A percentile compares a stretch with the other conserved stretches of the same genome.
phyloP scores from a whole-genome alignment of 495 filamentous ascomycete species.

The Aspergillus ostianus region DNA sequence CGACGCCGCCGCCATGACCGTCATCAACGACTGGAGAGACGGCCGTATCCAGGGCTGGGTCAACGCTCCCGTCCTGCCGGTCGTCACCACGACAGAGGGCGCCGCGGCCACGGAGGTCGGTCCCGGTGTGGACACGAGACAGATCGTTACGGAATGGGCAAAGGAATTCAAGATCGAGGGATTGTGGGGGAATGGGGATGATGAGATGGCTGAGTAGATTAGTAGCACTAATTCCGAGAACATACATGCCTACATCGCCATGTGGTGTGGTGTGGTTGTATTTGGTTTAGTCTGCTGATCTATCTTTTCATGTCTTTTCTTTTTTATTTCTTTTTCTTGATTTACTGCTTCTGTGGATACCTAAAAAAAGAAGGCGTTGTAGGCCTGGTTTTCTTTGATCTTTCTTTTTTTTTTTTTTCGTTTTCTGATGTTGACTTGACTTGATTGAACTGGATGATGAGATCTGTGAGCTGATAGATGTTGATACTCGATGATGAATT shows the following conservation, averaged over 20 bases:
- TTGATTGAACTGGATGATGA: not conserved
- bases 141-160: conserved; percentile 91
- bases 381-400: not conserved
- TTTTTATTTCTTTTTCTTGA: not conserved
- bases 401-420: not conserved
- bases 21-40: conserved; percentile 94
- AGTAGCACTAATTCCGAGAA: not conserved
- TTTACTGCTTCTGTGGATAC: not conserved
- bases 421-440: not conserved
- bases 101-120: conserved; percentile 25
- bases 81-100: conserved; percentile 41
- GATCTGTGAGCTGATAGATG: too few relatives aligned
- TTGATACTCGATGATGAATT: not conserved
- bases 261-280: too few relatives aligned
- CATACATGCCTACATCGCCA: too few relatives aligned
- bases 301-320: not conserved
- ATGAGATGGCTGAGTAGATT: conserved; percentile 45
- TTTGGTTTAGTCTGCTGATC: too few relatives aligned
- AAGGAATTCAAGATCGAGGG: conserved; percentile 95
- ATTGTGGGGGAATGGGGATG: conserved; percentile 72
- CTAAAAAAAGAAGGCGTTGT: not conserved
- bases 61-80: conserved; percentile 63
- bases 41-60: conserved; percentile 93
- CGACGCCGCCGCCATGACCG: conserved; percentile 81
- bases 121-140: conserved; percentile 63